Conservation (phyloP, 2,329 filamentous ascomycete genomes). For the Orbilia blumenaviensis region DNA sequence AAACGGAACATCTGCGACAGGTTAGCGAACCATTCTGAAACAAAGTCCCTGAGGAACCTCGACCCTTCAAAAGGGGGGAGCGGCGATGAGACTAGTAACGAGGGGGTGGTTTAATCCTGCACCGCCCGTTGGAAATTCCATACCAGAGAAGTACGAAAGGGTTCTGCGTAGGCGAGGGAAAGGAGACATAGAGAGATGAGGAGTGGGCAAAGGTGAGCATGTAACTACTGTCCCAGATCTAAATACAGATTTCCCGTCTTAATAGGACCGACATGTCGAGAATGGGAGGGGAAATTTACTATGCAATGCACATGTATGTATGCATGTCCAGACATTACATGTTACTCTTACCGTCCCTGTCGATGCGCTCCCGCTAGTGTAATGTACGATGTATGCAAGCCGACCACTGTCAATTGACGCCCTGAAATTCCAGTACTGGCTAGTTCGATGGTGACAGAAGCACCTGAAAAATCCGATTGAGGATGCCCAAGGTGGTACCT, state of each 20-base stretch:
- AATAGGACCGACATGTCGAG: constrained; percentile 8
- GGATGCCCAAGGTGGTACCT: not conserved
- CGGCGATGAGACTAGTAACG: too few species aligned
- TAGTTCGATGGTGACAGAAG: not conserved
- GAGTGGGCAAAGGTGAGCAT: not conserved
- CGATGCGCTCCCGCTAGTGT: constrained; percentile 7
- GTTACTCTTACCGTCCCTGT: not conserved
- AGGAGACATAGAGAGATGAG: not conserved
- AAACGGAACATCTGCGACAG: constrained; percentile 24
- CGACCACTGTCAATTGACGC: not conserved
- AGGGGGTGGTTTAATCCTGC: not conserved
- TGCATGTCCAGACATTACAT: too few species aligned
- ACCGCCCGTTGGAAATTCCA: constrained; percentile 5
- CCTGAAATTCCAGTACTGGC: not conserved
- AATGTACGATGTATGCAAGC: too few species aligned
- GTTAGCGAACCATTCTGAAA: constrained; percentile 52
- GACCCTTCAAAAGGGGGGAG: constrained; percentile 10
- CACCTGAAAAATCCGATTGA: not conserved
- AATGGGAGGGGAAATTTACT: constrained; percentile 1
- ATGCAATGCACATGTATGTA: constrained; percentile 8
- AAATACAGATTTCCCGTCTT: constrained; percentile 17
- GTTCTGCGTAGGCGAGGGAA: not conserved
- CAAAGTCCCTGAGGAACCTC: not conserved
- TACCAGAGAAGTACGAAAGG: not conserved
- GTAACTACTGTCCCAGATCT: constrained; percentile 35